Evolutionary conservation across 768 basidiomycete species (phyloP), one percentile per base, ranked within the genome.

Genomic region (Termitomyces titanicus): DNA sequence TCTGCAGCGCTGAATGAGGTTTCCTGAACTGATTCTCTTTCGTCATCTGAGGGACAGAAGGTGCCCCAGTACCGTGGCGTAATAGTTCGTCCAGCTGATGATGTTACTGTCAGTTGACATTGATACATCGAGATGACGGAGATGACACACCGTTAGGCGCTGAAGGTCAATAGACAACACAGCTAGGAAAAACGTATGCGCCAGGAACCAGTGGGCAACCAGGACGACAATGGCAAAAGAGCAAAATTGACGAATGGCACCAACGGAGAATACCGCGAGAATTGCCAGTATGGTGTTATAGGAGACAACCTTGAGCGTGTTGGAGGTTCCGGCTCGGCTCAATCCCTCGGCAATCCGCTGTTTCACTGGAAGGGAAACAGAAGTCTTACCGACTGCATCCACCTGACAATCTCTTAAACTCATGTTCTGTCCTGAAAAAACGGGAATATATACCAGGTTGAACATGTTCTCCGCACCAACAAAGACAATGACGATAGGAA

Each of bases 391-490:
- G 25, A 96, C 90, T 0, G 91, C 91, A 61, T 92, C 89, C 12
- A 92, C 89, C 92, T 86, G 67, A 66, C 57, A 49, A 60, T 64
- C 49, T 33, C 8, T 45, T 5, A 46, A 12, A 9, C n/a, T 44
- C 24, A 15, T 12, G 37, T 12, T 12, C 20, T 38, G 13, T 24
- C 27, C 34, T 44, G 44, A 39, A 18, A 38, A 24, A 43, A 13
- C 13, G 29, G 18, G 18, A 51, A 15, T 29, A 70, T 85, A 59
- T 68, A 94, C 94, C 67, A 99, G 76, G 63, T 87, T 89, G 67
- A 94, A 92, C 95, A 98, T 98, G 64, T 98, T 98, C 73, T 98
- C 96, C 2, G 93, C 90, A 3, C 96, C 96, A 13, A 96, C 89
- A 61, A 98, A 95, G 7, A 94, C 83, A 48, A 99, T 94, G 35